Evolutionary conservation across 148 eudicot species (phyloP).

Genomic region (Fagopyrum homotropicum): DNA sequence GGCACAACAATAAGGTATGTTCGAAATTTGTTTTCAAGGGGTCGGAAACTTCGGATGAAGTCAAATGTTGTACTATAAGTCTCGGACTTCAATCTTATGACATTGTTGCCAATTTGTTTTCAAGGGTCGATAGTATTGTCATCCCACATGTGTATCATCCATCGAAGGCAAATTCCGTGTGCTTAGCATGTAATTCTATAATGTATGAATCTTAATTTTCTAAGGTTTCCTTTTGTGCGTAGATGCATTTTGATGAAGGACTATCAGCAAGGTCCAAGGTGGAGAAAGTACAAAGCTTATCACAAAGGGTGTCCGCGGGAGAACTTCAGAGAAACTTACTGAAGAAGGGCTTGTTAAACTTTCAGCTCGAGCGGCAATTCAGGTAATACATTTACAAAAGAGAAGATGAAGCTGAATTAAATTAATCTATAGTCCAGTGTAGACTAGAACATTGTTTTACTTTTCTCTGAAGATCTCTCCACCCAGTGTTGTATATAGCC

Average conservation of each 20-base stretch:
- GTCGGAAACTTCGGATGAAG: no score
- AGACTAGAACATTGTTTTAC: background rate
- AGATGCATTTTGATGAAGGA: conserved; percentile 97
- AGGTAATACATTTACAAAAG: conserved; percentile 35
- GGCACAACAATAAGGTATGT: no score
- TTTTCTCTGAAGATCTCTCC: background rate
- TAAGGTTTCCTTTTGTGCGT: conserved; percentile 20
- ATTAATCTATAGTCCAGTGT: background rate
- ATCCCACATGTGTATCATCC: background rate
- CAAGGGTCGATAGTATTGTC: background rate
- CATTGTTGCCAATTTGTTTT: background rate
- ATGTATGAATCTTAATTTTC: background rate
- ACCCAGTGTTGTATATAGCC: background rate
- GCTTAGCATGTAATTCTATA: background rate
- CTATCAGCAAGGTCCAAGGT: conserved; percentile 63
- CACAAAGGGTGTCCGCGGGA: conserved; percentile 75
- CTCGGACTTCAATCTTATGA: background rate
- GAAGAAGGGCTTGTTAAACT: conserved; percentile 95
- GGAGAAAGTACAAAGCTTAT: conserved; percentile 69
- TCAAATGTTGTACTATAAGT: background rate
- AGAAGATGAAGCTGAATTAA: background rate
- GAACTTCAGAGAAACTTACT: conserved; percentile 84
- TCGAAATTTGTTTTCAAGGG: no score
- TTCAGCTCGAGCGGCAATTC: conserved; percentile 85
- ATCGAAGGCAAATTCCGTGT: background rate